Evolutionary conservation across 768 basidiomycete genomes (phyloP), one percentile per base, ranked within the genome.

Genomic region (Tricholoma matsutake): DNA sequence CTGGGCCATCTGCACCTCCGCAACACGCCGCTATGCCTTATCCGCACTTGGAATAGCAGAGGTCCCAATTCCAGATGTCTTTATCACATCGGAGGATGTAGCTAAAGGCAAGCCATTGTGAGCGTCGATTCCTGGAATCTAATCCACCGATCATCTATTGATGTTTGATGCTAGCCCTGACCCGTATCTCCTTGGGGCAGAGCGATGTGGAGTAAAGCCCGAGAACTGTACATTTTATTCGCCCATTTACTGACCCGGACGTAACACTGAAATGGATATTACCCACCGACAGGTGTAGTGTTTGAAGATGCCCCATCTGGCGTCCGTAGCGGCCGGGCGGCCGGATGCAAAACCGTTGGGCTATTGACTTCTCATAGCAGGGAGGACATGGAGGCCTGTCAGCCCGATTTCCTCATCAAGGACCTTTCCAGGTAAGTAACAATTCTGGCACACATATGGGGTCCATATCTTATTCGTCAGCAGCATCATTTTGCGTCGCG

Each of bases 1-100:
- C 25, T 97, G 93, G 92, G 88, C 92, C 0, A 89, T 97, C 66
- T 92, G 92, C 73, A 96, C 94, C 28, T 87, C 88, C 69, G 94
- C 94, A 0, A 95, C 94, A 16, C 81, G 80, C 51, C 72, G 67
- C n/a, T 96, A 97, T 72, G 94, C 94, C 14, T 72, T 80, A 2
- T 80, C 85, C 34, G 93, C 94, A 11, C 79, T 96, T 54, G 75
- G 73, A 16, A 81, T 83, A 22, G 86, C 88, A 54, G 83, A 81
- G 1, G 80, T 96, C 55, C 83, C 85, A n/a, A 69, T 81, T 11
- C 89, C 91, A 3, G 86, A 89, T 39, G 82, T 86, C 43, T 85
- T 94, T 63, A 86, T 96, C 57, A 86, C 85, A 4, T 88, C 93
- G 13, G 89, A 96, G 68, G 89, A 94, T 64, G 93, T 96, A 4